phyloP scores from a whole-genome alignment of 169 alveolate genomes.

The Plasmodium knowlesi region DNA sequence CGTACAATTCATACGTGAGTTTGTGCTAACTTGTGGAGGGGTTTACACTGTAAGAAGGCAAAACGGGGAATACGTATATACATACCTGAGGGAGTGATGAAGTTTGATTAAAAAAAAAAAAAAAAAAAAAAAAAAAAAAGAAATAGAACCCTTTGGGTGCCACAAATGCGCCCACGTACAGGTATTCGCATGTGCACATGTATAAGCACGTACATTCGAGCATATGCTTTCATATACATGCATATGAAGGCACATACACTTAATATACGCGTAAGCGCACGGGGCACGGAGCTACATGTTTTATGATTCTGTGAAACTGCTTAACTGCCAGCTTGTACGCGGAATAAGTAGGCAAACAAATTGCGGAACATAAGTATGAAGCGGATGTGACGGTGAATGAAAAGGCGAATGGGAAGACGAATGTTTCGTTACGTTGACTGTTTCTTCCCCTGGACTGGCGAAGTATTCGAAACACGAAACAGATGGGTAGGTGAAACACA shows the following conservation, averaged over 20 bases:
- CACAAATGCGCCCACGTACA: not conserved
- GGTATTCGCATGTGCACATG: not conserved
- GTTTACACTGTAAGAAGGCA: not conserved
- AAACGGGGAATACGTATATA: not conserved
- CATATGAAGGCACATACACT: not conserved
- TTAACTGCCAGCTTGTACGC: not conserved
- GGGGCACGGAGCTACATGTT: not conserved
- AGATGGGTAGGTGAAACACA: not conserved
- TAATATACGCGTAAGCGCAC: not conserved
- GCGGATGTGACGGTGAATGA: not conserved
- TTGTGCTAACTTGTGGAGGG: not conserved
- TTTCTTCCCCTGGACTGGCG: not conserved
- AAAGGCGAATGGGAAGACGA: not conserved
- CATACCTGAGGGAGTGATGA: not conserved
- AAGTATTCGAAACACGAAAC: not conserved
- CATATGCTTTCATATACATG: not conserved
- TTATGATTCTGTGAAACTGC: conserved; percentile 1
- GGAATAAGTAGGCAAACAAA: not conserved
- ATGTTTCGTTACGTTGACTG: not conserved
- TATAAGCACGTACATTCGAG: not conserved
- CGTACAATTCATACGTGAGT: not conserved
- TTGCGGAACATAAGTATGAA: not conserved
- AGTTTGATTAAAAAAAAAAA: not conserved
- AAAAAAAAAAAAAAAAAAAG: not conserved
- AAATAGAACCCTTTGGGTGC: not conserved